Conservation (phyloP, 169 alveolate species). For the Amoebophrya sp. region DNA sequence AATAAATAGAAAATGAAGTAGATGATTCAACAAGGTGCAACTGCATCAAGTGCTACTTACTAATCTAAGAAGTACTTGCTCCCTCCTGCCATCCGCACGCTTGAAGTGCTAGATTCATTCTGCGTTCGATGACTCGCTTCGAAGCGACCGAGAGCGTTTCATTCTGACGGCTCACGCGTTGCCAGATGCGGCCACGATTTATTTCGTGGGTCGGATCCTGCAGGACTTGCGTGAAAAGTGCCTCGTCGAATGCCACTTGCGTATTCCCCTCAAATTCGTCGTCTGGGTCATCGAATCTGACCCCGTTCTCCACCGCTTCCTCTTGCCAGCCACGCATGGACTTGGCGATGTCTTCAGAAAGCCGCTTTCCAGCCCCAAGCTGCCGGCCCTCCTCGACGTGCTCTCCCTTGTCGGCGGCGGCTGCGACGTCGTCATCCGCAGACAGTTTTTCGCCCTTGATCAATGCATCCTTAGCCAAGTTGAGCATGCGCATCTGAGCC, state of each 20-base stretch:
- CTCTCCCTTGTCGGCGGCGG: not conserved
- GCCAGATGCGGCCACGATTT: not conserved
- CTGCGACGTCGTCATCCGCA: not conserved
- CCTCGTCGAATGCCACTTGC: not conserved
- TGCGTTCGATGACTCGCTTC: not conserved
- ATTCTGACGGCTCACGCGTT: not conserved
- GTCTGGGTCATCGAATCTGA: not conserved
- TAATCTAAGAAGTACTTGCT: not conserved
- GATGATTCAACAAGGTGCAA: no score
- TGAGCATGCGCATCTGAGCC: slow-evolving; percentile 19
- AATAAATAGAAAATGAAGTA: no score
- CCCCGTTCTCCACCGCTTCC: not conserved
- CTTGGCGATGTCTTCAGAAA: not conserved
- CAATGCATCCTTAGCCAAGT: not conserved
- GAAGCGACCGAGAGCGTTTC: not conserved
- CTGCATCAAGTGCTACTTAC: not conserved
- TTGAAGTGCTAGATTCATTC: not conserved
- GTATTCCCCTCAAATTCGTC: not conserved
- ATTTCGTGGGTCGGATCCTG: not conserved
- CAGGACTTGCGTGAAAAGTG: not conserved
- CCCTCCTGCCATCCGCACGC: not conserved
- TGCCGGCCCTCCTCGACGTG: not conserved
- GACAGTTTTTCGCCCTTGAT: not conserved
- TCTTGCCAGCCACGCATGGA: slow-evolving; percentile 15
- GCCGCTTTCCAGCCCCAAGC: not conserved